phyloP scores from a whole-genome alignment of 768 basidiomycete genomes.

The Gautieria morchelliformis region DNA sequence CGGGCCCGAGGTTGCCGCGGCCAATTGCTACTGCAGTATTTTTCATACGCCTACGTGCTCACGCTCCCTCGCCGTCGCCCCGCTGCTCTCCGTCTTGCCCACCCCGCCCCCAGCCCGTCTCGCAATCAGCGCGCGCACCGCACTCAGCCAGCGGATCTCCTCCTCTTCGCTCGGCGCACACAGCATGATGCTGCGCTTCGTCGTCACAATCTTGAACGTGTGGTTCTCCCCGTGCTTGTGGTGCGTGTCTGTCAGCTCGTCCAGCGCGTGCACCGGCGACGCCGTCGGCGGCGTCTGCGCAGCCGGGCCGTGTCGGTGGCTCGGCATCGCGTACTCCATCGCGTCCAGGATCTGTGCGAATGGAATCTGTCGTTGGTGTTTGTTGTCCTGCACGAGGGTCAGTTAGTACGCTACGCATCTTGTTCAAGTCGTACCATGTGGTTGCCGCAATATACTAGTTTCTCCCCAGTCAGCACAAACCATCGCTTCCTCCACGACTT shows the following conservation, averaged over 20 bases:
- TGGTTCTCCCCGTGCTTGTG: constrained; percentile 29
- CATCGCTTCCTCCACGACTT: constrained; percentile 95
- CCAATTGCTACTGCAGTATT: background rate
- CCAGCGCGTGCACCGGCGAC: constrained; percentile 25
- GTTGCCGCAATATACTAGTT: constrained; percentile 78
- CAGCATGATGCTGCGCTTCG: constrained; percentile 78
- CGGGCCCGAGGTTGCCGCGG: background rate
- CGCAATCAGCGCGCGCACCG: constrained; percentile 84
- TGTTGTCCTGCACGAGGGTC: constrained; percentile 58
- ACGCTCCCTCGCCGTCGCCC: constrained; percentile 7
- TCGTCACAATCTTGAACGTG: constrained; percentile 95
- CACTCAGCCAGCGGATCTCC: constrained; percentile 96
- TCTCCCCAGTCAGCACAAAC: constrained; percentile 89
- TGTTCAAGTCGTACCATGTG: constrained; percentile 65
- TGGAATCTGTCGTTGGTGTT: constrained; percentile 78
- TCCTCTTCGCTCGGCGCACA: constrained; percentile 97
- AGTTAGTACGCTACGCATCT: background rate
- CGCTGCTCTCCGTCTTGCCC: background rate
- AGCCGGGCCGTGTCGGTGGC: constrained; percentile 35
- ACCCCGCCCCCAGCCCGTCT: constrained; percentile 32
- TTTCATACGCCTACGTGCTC: constrained; percentile 4
- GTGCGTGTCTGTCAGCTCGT: constrained; percentile 40
- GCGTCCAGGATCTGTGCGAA: constrained; percentile 85
- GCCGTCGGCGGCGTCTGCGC: constrained; percentile 19
- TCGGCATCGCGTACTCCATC: constrained; percentile 69